phyloP scores from a whole-genome alignment of 176 grass and related monocot species.

The Phoenix dactylifera region DNA sequence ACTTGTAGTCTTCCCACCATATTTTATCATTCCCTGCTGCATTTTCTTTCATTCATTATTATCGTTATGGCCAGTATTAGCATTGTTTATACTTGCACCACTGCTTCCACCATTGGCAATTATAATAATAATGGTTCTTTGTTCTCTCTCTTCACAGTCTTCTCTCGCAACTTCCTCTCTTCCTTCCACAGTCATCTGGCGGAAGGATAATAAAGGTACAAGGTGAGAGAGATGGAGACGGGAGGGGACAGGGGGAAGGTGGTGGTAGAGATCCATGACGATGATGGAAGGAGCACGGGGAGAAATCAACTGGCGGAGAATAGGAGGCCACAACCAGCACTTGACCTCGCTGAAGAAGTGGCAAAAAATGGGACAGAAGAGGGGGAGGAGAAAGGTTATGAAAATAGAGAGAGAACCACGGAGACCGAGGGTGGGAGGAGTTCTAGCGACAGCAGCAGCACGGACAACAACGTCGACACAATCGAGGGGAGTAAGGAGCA shows the following conservation, averaged over 20 bases:
- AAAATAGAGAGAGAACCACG: too few species aligned
- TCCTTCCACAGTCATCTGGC: slow-evolving; percentile 20
- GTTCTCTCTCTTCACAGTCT: background rate
- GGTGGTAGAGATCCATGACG: slow-evolving; percentile 34
- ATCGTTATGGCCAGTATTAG: background rate
- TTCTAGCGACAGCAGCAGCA: too few species aligned
- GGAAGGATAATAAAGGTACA: slow-evolving; percentile 21
- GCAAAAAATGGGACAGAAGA: too few species aligned
- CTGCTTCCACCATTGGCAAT: too few species aligned
- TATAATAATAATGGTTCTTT: too few species aligned
- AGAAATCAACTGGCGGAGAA: too few species aligned
- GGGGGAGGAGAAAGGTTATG: too few species aligned
- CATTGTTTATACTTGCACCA: too few species aligned
- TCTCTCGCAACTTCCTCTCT: slow-evolving; percentile 34
- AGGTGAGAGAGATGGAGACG: background rate
- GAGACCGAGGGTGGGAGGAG: too few species aligned
- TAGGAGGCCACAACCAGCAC: too few species aligned
- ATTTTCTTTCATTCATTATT: slow-evolving; percentile 27
- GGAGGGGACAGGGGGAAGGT: slow-evolving; percentile 32
- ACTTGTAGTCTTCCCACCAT: slow-evolving; percentile 33
- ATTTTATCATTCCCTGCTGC: slow-evolving; percentile 15
- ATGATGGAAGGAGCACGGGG: slow-evolving; percentile 21
- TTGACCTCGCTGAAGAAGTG: too few species aligned
- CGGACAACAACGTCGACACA: too few species aligned
- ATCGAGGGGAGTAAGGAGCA: background rate